Evolutionary conservation across 495 filamentous ascomycete genomes (phyloP).

Genomic region (Penicillium argentinense): DNA sequence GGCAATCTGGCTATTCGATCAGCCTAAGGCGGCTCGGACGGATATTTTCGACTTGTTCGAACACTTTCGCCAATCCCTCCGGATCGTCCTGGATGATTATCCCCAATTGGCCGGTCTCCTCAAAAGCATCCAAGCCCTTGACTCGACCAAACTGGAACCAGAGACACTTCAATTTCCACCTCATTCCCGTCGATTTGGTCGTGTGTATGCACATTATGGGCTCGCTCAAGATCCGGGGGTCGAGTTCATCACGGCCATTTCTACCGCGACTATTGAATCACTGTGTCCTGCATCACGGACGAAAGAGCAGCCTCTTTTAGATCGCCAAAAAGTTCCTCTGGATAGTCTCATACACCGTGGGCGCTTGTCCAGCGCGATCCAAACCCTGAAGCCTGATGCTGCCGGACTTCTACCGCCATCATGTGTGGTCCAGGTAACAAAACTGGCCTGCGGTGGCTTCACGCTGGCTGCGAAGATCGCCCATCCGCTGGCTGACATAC

Average conservation of each 20-base stretch:
- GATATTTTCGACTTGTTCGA: slow-evolving; percentile 8
- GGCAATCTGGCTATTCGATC: slow-evolving; percentile 30
- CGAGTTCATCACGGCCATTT: slow-evolving; percentile 29
- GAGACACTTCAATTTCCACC: slow-evolving; percentile 4
- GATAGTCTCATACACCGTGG: slow-evolving; percentile 8
- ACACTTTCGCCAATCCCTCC: slow-evolving; percentile 25
- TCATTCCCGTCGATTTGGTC: slow-evolving; percentile 33
- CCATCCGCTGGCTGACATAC: slow-evolving; percentile 50
- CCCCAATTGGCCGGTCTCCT: slow-evolving; percentile 34
- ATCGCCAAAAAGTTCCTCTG: slow-evolving; percentile 21
- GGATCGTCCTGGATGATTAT: slow-evolving; percentile 27
- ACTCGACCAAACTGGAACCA: background rate
- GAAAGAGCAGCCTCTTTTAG: slow-evolving; percentile 25
- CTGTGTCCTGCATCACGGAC: slow-evolving; percentile 28
- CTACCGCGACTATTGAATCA: slow-evolving; percentile 20
- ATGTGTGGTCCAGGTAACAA: slow-evolving; percentile 39
- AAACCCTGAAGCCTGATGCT: background rate
- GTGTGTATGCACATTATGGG: slow-evolving; percentile 34
- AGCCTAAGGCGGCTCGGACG: slow-evolving; percentile 1
- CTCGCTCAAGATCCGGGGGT: slow-evolving; percentile 34
- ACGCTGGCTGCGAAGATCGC: slow-evolving; percentile 41
- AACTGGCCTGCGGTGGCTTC: slow-evolving; percentile 41
- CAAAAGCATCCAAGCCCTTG: slow-evolving; percentile 14
- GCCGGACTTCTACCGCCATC: slow-evolving; percentile 19
- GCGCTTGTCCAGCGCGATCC: slow-evolving; percentile 6